Evolutionary conservation across 176 grass and related monocot genomes (phyloP).

Genomic region (Avena atlantica): DNA sequence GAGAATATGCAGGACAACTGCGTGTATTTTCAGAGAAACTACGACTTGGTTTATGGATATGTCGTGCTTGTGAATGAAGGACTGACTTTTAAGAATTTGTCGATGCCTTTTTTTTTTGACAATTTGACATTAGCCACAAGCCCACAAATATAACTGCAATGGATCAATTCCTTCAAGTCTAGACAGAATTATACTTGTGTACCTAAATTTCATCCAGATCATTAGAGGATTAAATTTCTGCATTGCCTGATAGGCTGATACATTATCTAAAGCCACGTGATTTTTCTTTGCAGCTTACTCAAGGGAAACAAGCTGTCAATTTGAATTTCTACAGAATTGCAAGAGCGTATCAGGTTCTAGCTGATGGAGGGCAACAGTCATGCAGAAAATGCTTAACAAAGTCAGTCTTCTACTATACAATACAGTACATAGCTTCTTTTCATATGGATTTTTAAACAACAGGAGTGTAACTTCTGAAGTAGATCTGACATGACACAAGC

Average conservation of each 20-base stretch:
- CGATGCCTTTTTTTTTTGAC: background rate
- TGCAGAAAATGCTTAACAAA: slow-evolving; percentile 49
- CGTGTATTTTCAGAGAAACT: slow-evolving; percentile 13
- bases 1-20: slow-evolving; percentile 2
- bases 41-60: background rate
- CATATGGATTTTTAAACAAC: background rate
- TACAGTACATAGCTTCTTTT: background rate
- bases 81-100: slow-evolving; percentile 2
- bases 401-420: slow-evolving; percentile 7
- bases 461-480: background rate
- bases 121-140: background rate
- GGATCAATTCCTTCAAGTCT: background rate
- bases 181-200: slow-evolving; percentile 21
- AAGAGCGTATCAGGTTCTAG: slow-evolving; percentile 30
- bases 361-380: slow-evolving; percentile 23
- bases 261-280: slow-evolving; percentile 3
- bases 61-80: slow-evolving; percentile 2
- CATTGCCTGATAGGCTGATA: background rate
- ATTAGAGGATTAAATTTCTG: slow-evolving; percentile 1
- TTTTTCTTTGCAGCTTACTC: slow-evolving; percentile 44
- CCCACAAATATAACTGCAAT: slow-evolving; percentile 1
- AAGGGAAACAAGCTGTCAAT: slow-evolving; percentile 47
- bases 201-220: background rate
- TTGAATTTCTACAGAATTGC: slow-evolving; percentile 19
- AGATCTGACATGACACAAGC: background rate